phyloP scores from a whole-genome alignment of 148 eudicot species.

The Arctostaphylos glauca region DNA sequence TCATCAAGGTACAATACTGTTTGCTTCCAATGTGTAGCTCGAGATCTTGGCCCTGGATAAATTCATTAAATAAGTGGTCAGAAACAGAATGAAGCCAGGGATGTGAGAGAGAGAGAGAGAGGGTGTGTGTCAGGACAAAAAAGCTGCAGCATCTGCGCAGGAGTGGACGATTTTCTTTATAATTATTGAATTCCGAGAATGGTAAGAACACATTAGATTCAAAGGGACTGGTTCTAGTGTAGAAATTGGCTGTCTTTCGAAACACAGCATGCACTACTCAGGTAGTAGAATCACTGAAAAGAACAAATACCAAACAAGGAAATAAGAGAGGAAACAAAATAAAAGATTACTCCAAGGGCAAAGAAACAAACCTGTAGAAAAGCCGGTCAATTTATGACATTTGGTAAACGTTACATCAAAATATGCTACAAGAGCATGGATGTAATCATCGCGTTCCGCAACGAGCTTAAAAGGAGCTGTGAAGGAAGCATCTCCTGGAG shows the following conservation, averaged over 20 bases:
- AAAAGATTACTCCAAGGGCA: neutral
- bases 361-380: conserved; percentile 73
- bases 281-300: neutral
- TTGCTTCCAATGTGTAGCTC: conserved; percentile 95
- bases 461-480: conserved; percentile 88
- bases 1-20: conserved; percentile 95
- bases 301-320: neutral
- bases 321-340: neutral
- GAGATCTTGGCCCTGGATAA: conserved; percentile 79
- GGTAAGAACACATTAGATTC: neutral
- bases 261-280: neutral
- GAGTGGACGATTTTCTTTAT: neutral
- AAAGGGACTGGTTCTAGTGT: neutral
- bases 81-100: neutral
- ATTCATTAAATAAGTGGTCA: neutral
- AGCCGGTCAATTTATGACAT: conserved; percentile 86
- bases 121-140: neutral
- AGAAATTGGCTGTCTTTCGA: neutral
- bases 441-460: conserved; percentile 89
- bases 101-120: neutral
- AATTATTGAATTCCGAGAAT: neutral
- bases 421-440: conserved; percentile 97
- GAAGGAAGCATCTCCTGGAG: conserved; percentile 89
- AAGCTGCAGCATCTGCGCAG: neutral
- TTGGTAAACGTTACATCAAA: conserved; percentile 88